These are phyloP conservation scores for Blastobotrys serpentis DNA, from an alignment of 1,139 yeast species.

Conservation along the genomic window DNA sequence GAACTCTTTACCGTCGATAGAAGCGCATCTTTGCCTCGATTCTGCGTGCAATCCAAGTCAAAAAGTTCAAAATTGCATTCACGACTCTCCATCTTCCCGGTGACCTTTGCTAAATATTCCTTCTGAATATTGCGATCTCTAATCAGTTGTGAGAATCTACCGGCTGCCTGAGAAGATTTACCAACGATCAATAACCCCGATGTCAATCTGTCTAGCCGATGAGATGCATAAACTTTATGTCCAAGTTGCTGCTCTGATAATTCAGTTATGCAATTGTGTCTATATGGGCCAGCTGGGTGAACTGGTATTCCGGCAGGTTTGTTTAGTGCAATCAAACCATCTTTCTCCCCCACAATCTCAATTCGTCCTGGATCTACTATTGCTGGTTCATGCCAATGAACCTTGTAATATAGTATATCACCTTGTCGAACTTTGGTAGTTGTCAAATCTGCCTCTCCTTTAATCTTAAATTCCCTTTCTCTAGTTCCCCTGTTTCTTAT, in stretches of 20 bases:
- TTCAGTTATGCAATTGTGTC: slow-evolving; percentile 64
- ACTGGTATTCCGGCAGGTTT: slow-evolving; percentile 89
- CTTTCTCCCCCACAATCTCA: slow-evolving; percentile 70
- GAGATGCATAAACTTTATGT: slow-evolving; percentile 24
- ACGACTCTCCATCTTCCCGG: slow-evolving; percentile 68
- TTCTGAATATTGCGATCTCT: slow-evolving; percentile 71
- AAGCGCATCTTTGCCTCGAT: slow-evolving; percentile 40
- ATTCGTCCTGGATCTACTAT: slow-evolving; percentile 62
- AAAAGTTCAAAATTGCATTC: slow-evolving; percentile 63
- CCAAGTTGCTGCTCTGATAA: slow-evolving; percentile 24
- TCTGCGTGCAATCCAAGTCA: slow-evolving; percentile 73
- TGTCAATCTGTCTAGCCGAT: slow-evolving; percentile 82
- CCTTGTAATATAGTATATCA: slow-evolving; percentile 76
- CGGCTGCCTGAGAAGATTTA: slow-evolving; percentile 75
- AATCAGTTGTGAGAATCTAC: slow-evolving; percentile 65
- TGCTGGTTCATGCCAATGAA: slow-evolving; percentile 89
- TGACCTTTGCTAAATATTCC: slow-evolving; percentile 81
- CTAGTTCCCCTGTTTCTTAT: slow-evolving; percentile 14
- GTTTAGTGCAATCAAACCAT: slow-evolving; percentile 75
- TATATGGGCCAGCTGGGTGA: slow-evolving; percentile 90
- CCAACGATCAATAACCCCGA: slow-evolving; percentile 93
- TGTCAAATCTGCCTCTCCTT: not conserved
- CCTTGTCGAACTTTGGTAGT: slow-evolving; percentile 49
- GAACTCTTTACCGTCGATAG: slow-evolving; percentile 51
- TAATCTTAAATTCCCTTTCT: not conserved